Percentiles rank a stretch among this genome's conserved stretches.
Conservation (phyloP, 1,284 basidiomycete species). For the Stygiomarasmius scandens region DNA sequence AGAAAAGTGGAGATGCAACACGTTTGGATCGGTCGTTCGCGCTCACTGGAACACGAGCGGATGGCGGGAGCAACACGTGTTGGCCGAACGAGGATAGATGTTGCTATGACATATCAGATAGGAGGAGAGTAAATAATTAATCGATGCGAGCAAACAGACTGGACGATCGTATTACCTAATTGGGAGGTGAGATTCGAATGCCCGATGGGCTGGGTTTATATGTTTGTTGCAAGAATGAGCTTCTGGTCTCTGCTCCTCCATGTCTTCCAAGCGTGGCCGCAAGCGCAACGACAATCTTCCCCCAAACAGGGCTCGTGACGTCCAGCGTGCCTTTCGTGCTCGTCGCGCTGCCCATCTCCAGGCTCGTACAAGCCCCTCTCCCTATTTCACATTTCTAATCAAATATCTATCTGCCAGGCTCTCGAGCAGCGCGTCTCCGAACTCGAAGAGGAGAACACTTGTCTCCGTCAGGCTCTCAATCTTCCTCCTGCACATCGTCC, state of each 20-base stretch:
- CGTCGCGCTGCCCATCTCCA: constrained; percentile 87
- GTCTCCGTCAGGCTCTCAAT: constrained; percentile 74
- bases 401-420: constrained; percentile 50
- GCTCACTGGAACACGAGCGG: background rate
- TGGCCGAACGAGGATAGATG: background rate
- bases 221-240: constrained; percentile 28
- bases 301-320: constrained; percentile 89
- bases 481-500: constrained; percentile 76
- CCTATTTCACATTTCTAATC: constrained; percentile 33
- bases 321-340: constrained; percentile 90
- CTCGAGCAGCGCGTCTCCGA: constrained; percentile 82
- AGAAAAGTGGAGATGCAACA: too few relatives aligned
- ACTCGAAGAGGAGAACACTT: constrained; percentile 84
- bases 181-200: constrained; percentile 3
- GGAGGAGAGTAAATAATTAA: background rate
- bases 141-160: constrained; percentile 6
- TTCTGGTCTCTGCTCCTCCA: constrained; percentile 31
- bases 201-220: constrained; percentile 37
- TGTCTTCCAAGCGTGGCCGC: constrained; percentile 87
- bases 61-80: background rate
- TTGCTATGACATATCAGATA: constrained; percentile 11
- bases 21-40: background rate
- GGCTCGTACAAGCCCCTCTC: constrained; percentile 46
- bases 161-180: constrained; percentile 21
- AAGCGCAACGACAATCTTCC: constrained; percentile 92